Base-by-base conservation (phyloP, 2,329 filamentous ascomycete species). In the Fusarium sarcochroum region DNA sequence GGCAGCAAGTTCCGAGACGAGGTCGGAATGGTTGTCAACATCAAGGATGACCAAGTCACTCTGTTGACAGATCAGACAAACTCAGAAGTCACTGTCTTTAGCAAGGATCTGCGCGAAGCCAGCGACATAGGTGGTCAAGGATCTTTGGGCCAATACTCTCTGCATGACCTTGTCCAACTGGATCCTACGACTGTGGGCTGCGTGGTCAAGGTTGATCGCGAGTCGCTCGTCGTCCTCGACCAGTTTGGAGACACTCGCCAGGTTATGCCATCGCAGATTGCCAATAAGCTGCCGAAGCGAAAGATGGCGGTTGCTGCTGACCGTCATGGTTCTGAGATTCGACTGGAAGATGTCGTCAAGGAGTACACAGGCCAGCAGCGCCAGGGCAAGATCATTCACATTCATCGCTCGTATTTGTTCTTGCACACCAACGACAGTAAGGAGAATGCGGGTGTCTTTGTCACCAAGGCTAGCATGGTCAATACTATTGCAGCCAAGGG, bases 61-160 rank as follows among this genome's bases (percentile, higher is more conserved):
- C 84, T 99, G 69, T 84, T 99, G 69, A 97, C 93, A 47, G 96
- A 99, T 80, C 93, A 96, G 78, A 96, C 89, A 63, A 95, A 96
- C 80, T 90, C 91, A 52, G 96, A 99, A 78, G 94, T 99, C 72
- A 98, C 94, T 0, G 96, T 99, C 34, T 99, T 99, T 77, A 98
- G 95, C 83, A 98, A 97, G 78, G 96, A 99, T 81, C 82, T 99
- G 63, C 89, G 97, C 71, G 93, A 97, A 79, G 96, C 96, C 27
- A 93, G 93, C 56, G 96, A 98, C 76, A 93, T 94, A 72, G 94
- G 94, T 66, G 94, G 93, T 17, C 90, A 94, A 75, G 92, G 93
- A 27, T 89, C 90, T 32, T 83, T 95, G n/a, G 93, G 93, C 13
- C 93, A 97, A 79, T 98, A 92, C 78, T 92, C 94, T 71, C 89